A percentile compares a stretch with the other conserved stretches of the same genome.
These are phyloP conservation scores for Penicillium capsulatum DNA, from an alignment of 2,329 filamentous ascomycete species.

Conservation along the genomic window DNA sequence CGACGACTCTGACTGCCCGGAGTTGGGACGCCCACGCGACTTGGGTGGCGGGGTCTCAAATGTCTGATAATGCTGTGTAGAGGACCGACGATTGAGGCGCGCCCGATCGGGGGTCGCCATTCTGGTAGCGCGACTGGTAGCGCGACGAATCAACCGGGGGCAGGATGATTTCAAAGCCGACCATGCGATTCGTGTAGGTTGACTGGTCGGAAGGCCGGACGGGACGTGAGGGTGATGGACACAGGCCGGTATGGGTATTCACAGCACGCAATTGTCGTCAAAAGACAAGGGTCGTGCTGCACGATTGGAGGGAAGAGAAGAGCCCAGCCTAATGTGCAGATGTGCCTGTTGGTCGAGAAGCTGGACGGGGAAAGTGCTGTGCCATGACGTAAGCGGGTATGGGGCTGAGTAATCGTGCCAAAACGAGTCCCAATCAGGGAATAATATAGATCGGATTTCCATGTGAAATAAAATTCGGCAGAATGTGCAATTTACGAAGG, in stretches of 20 bases:
- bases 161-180: conserved; percentile 2
- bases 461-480: too few relatives aligned
- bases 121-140: conserved; percentile 10
- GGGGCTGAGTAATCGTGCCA: too few relatives aligned
- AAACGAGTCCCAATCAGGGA: too few relatives aligned
- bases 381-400: too few relatives aligned
- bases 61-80: conserved; percentile 47
- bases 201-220: conserved; percentile 6
- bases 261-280: not conserved
- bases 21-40: conserved; percentile 43
- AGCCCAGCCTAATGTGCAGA: too few relatives aligned
- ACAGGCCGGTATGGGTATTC: not conserved
- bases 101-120: conserved; percentile 31
- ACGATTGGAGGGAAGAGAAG: too few relatives aligned
- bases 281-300: too few relatives aligned
- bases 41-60: conserved; percentile 47
- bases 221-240: conserved; percentile 6
- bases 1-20: conserved; percentile 41
- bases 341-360: too few relatives aligned
- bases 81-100: conserved; percentile 39
- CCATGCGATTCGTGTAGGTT: conserved; percentile 9
- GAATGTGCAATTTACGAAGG: too few relatives aligned
- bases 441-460: too few relatives aligned
- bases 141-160: not conserved
- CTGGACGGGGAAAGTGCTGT: too few relatives aligned